Base-by-base conservation (phyloP, 2,329 filamentous ascomycete species). In the Dothideomycetidae sp. region DNA sequence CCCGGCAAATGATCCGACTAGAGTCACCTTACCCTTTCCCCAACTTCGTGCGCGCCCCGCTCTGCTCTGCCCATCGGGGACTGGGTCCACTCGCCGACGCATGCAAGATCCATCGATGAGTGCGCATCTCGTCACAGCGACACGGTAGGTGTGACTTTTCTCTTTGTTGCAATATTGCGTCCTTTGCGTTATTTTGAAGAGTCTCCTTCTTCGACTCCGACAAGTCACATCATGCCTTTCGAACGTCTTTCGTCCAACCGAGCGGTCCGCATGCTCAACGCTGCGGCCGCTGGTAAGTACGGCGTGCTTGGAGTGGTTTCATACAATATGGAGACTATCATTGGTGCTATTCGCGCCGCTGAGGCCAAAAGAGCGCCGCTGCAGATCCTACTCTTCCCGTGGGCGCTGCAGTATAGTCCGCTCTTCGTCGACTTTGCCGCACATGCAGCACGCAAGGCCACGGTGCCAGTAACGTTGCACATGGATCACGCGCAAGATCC, bases 381-480 rank as follows among this genome's bases (percentile, higher is more conserved):
- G 42, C 80, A 82, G 63, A 73, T 82, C 48, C 72, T 79, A 16
- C 70, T 82, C 46, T 82, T 83, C 57, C 78, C 78, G 13, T 82
- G 78, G 78, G 76, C 78, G 0, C 66, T 81, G 36, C 61, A 75
- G 44, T 81, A 78, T 58, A 74, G 74, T 3, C 67, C 68, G 38
- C 52, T 63, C 12, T 56, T 66, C 38, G 51, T 66, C 17, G 62
- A 64, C 36, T 56, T 62, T 26, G 62, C 61, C 2, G 61, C 62
- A 23, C 56, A 63, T 47, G 63, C 62, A 5, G 55, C 58, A 12
- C 55, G 54, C 13, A 55, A 52, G 33, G 59, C 61, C 5, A 54
- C 47, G 3, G 60, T 64, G 0, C 62, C 62, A 1, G 50, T 65
- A 4, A 58, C 60, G 2, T 44, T 66, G n/a, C 62, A 66, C 47